Conservation (phyloP, 208 protist species). For the Naegleria gruberi region DNA sequence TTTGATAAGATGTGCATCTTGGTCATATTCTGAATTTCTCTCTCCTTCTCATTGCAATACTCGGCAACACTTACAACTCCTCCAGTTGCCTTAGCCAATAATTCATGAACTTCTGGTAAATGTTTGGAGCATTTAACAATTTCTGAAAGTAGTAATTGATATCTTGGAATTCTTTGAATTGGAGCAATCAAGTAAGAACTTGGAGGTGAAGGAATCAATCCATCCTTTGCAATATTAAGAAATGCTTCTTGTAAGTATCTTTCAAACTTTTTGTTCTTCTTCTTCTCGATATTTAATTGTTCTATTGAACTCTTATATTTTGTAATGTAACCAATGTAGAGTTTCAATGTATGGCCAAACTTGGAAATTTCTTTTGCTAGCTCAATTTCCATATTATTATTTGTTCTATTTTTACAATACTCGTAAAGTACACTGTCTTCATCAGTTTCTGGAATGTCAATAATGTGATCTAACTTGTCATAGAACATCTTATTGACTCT, state of each 20-base stretch:
- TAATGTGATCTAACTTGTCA: background rate
- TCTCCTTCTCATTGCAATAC: background rate
- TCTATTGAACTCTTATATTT: background rate
- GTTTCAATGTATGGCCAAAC: background rate
- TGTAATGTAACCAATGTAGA: background rate
- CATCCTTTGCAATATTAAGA: background rate
- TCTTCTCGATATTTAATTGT: background rate
- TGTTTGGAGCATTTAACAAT: background rate
- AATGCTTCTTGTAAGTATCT: background rate
- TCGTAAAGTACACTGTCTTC: background rate
- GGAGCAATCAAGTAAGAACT: background rate
- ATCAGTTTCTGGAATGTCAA: background rate
- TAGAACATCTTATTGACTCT: background rate
- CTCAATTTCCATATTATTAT: background rate
- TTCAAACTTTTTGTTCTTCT: background rate
- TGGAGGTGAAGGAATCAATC: too few species aligned
- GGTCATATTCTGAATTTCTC: background rate
- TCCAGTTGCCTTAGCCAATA: background rate
- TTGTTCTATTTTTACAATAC: background rate
- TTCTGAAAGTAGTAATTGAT: background rate
- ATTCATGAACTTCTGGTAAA: background rate
- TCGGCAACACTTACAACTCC: background rate
- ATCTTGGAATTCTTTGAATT: constrained; percentile 9
- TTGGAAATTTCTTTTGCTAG: background rate
- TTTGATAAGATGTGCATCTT: background rate